Conservation (phyloP, 768 basidiomycete genomes). For the Rhodotorula babjevae region DNA sequence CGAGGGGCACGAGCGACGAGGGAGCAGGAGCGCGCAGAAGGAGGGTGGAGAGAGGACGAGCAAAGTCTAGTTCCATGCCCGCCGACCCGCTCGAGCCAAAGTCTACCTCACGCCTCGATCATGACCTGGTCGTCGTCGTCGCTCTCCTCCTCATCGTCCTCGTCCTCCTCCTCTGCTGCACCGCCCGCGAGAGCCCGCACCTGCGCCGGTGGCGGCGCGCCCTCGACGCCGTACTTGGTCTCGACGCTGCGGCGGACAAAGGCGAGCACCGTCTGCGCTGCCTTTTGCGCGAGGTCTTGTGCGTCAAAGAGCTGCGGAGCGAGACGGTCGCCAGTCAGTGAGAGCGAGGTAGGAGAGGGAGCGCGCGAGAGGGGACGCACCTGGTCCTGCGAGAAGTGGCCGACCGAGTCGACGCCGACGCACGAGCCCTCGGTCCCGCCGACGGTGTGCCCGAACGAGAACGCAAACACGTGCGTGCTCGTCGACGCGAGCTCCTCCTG, state of each 20-base stretch:
- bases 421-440: constrained; percentile 34
- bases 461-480: constrained; percentile 33
- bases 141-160: too few relatives aligned
- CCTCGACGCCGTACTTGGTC: constrained; percentile 29
- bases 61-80: too few relatives aligned
- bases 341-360: neutral
- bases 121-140: neutral
- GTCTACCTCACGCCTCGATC: neutral
- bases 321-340: neutral
- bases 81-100: too few relatives aligned
- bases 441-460: constrained; percentile 32
- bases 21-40: too few relatives aligned
- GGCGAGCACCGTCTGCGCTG: constrained; percentile 15
- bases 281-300: constrained; percentile 28
- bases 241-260: constrained; percentile 40
- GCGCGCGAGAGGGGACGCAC: constrained; percentile 8
- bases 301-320: constrained; percentile 36
- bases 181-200: neutral
- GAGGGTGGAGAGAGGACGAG: too few relatives aligned
- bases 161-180: neutral
- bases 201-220: constrained; percentile 5
- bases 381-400: constrained; percentile 27
- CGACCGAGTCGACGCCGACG: constrained; percentile 30
- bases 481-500: constrained; percentile 44
- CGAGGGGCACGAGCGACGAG: too few relatives aligned